phyloP scores from a whole-genome alignment of 441 rosid genomes.

The Gossypium davidsonii region DNA sequence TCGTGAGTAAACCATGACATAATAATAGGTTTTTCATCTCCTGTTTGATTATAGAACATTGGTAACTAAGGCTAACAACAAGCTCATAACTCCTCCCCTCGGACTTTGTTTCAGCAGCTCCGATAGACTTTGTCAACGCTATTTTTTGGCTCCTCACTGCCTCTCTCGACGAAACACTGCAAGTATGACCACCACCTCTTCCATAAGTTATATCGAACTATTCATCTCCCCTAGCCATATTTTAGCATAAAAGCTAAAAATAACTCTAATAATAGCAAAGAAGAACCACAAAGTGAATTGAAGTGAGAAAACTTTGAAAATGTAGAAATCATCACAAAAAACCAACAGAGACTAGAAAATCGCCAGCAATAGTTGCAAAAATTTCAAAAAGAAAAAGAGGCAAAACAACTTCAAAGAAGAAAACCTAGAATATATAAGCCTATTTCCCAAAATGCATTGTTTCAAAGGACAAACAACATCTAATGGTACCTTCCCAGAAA shows the following conservation, averaged over 20 bases:
- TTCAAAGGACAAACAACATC: background rate
- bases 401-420: background rate
- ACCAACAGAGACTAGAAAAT: background rate
- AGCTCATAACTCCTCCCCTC: background rate
- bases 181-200: background rate
- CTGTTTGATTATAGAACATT: no score
- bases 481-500: background rate
- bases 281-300: background rate
- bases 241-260: background rate
- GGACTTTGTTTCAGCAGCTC: background rate
- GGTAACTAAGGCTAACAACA: background rate
- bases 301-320: background rate
- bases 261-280: background rate
- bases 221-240: background rate
- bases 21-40: background rate
- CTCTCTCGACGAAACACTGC: background rate
- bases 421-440: background rate
- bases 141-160: background rate
- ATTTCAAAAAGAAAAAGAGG: background rate
- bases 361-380: no score
- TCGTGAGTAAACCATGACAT: background rate
- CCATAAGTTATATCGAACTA: no score
- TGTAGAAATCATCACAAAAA: background rate
- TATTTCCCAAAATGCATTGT: background rate
- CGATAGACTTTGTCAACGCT: background rate